Percentiles rank a stretch among this genome's conserved stretches.
Conservation (phyloP, 2,329 filamentous ascomycete genomes). For the Paecilomyces sp. region DNA sequence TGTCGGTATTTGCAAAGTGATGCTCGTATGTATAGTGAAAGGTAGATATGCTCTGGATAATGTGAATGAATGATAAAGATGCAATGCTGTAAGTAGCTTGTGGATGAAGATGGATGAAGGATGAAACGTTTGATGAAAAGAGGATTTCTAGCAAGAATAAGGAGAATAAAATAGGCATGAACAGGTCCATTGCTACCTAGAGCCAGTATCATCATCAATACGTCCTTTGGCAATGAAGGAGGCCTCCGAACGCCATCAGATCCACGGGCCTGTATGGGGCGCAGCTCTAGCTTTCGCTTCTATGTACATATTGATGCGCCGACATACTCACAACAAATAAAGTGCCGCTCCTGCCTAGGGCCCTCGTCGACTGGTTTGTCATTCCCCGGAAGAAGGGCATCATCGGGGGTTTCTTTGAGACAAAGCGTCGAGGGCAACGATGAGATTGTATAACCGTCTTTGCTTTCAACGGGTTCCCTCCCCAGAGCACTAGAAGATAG, state of each 20-base stretch:
- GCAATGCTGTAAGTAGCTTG: neutral
- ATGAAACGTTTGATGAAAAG: neutral
- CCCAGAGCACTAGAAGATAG: conserved; percentile 25
- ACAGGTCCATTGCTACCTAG: neutral
- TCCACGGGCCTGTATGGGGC: neutral
- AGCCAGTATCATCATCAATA: neutral
- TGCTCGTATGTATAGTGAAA: neutral
- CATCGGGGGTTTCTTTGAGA: neutral
- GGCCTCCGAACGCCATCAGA: neutral
- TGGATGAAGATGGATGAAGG: neutral
- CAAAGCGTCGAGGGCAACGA: conserved; percentile 5
- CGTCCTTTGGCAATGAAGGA: neutral
- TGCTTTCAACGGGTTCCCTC: conserved; percentile 30
- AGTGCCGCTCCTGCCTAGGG: conserved; percentile 7
- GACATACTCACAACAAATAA: conserved; percentile 34
- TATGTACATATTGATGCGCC: conserved; percentile 16
- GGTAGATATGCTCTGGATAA: neutral
- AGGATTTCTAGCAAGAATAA: neutral
- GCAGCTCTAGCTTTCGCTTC: neutral
- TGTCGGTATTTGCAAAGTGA: neutral
- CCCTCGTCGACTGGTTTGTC: neutral
- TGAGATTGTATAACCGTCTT: conserved; percentile 33
- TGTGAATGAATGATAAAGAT: neutral
- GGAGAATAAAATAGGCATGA: neutral
- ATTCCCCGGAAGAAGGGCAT: neutral